These are phyloP conservation scores for Saccharomycopsis guyanensis DNA, from an alignment of 805 yeast species.

Conservation along the genomic window DNA sequence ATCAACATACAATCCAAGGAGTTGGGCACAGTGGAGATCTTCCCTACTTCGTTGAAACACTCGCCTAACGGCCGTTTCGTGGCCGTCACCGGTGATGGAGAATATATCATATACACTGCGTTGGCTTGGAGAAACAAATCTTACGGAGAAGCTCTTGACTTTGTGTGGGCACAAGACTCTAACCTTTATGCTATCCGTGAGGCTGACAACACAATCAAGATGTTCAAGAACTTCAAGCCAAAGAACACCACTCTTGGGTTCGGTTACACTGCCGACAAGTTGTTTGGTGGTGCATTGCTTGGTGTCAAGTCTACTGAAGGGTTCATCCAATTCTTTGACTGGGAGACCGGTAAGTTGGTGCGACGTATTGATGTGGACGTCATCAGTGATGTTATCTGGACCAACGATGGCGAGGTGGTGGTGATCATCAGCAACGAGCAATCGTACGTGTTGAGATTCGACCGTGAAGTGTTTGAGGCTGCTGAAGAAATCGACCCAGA, in stretches of 20 bases:
- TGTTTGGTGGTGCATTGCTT: constrained; percentile 83
- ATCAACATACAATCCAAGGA: constrained; percentile 78
- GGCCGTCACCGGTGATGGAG: constrained; percentile 97
- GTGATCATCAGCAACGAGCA: constrained; percentile 64
- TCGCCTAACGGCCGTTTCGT: constrained; percentile 98
- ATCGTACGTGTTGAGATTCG: constrained; percentile 71
- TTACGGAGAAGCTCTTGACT: constrained; percentile 83
- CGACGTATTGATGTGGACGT: constrained; percentile 88
- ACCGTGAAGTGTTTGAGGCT: constrained; percentile 56
- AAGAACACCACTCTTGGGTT: constrained; percentile 58
- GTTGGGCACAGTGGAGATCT: constrained; percentile 88
- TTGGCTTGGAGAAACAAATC: constrained; percentile 97
- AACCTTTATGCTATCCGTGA: constrained; percentile 81
- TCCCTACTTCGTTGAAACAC: constrained; percentile 79
- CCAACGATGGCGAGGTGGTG: constrained; percentile 85
- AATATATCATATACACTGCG: constrained; percentile 90
- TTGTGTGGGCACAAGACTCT: constrained; percentile 93
- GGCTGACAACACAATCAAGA: constrained; percentile 52
- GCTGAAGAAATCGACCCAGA: constrained; percentile 53
- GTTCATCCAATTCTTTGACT: constrained; percentile 82
- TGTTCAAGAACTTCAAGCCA: constrained; percentile 81
- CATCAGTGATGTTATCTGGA: constrained; percentile 72
- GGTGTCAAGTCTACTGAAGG: constrained; percentile 74
- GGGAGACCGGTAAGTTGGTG: constrained; percentile 83
- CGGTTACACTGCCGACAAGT: constrained; percentile 65